phyloP scores from a whole-genome alignment of 805 yeast species.

The Dipodascus geniculatus region DNA sequence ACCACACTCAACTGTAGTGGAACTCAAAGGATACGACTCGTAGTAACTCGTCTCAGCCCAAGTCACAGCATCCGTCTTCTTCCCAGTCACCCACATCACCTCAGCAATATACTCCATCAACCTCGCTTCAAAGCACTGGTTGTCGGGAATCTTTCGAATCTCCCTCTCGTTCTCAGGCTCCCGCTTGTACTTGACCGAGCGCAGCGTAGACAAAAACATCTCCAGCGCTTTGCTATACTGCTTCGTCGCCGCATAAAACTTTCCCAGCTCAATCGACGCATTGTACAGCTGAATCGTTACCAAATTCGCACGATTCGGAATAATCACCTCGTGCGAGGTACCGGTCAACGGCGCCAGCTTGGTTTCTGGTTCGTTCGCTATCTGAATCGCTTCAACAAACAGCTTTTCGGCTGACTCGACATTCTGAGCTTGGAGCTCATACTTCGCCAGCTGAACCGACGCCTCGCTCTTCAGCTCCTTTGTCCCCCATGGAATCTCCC shows the following conservation, averaged over 20 bases:
- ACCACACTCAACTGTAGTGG: slow-evolving; percentile 19
- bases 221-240: slow-evolving; percentile 16
- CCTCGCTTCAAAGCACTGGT: slow-evolving; percentile 11
- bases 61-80: slow-evolving; percentile 14
- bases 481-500: slow-evolving; percentile 20
- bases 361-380: slow-evolving; percentile 3
- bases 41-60: slow-evolving; percentile 19
- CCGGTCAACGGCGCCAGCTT: not conserved
- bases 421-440: slow-evolving; percentile 1
- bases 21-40: slow-evolving; percentile 11
- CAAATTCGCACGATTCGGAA: slow-evolving; percentile 4
- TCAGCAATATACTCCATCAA: slow-evolving; percentile 17
- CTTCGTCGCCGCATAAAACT: slow-evolving; percentile 8
- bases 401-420: slow-evolving; percentile 4
- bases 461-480: slow-evolving; percentile 15
- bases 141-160: slow-evolving; percentile 1
- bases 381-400: slow-evolving; percentile 4
- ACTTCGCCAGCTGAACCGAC: slow-evolving; percentile 13
- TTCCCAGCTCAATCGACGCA: slow-evolving; percentile 17
- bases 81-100: slow-evolving; percentile 17
- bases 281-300: slow-evolving; percentile 7
- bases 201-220: slow-evolving; percentile 15
- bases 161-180: slow-evolving; percentile 4
- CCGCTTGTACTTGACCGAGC: slow-evolving; percentile 9
- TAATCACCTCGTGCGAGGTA: not conserved